Evolutionary conservation across 148 eudicot species (phyloP), one percentile per base, ranked within the genome.

Genomic region (Talinum fruticosum): DNA sequence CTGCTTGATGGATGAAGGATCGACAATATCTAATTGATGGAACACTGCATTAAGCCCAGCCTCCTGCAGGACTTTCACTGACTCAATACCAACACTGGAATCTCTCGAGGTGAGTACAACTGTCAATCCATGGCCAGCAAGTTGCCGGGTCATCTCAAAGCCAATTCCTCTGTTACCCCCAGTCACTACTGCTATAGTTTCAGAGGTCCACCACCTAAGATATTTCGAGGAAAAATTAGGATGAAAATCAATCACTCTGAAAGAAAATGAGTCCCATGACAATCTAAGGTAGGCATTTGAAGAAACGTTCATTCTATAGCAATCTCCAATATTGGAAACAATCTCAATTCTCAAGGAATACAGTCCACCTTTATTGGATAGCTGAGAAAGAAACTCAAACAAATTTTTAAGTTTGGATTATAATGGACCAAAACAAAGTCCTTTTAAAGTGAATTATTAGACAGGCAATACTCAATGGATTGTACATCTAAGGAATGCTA

Each of bases 141-240:
- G 97, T 80, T 93, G 99, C 68, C 84, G 90, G 47, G 78, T 87
- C 74, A 91, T 93, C 90, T 96, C 99, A 85, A 91, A 93, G 23
- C 99, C 99, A 65, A 96, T 96, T 78, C 99, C 99, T 81, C 99
- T 84, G 82, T 96, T 96, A 54, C 94, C 87, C 33, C 99, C 99
- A 36, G 99, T 96, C 84, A 96, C 99, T 77, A 93, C 90, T 72
- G 90, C 97, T 80, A 93, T 79, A 62, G 94, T 93, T 64, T 86
- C 90, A 26, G 85, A 66, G 45, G 88, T 87, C 99, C 99, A 96
- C 99, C 97, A 96, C 87, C 99, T 95, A 82, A 77, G 67, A 64
- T 45, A 72, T 54, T 64, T 75, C 19, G 1, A 21, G n/a, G 28
- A 24, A 35, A 73, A 67, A 44, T 38, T 75, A 34, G 65, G 32